These are phyloP conservation scores for Eucommia ulmoides DNA, from an alignment of 257 asterid genomes.

Conservation along the genomic window DNA sequence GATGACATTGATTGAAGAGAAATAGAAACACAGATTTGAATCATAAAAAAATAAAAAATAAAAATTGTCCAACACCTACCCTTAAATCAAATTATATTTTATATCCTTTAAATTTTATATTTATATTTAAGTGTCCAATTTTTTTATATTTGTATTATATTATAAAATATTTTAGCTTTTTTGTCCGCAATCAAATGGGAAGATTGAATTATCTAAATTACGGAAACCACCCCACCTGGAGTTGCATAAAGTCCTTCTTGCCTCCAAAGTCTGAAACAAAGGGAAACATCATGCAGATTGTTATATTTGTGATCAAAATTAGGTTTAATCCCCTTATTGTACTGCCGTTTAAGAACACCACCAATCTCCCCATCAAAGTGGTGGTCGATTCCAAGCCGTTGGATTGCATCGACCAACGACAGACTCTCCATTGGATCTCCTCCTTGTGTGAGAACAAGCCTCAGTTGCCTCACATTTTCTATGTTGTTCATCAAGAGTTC, in stretches of 20 bases:
- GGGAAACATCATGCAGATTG: background rate
- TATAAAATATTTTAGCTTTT: background rate
- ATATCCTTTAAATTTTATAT: no score
- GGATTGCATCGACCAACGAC: conserved; percentile 2
- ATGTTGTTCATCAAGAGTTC: background rate
- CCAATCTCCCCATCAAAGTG: conserved; percentile 4
- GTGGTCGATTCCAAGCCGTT: conserved; percentile 5
- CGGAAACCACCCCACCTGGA: background rate
- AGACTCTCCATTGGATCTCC: background rate
- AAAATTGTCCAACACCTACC: background rate
- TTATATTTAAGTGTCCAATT: no score
- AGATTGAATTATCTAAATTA: background rate
- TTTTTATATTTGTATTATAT: background rate
- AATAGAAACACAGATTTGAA: no score
- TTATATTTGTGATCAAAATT: background rate
- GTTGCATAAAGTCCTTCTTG: conserved; percentile 4
- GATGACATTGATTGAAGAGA: no score
- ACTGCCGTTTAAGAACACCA: conserved; percentile 1
- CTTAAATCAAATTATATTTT: background rate
- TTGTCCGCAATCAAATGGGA: background rate
- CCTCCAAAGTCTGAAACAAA: conserved; percentile 8
- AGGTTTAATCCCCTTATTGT: background rate
- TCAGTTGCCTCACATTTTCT: background rate
- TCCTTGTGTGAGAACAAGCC: background rate
- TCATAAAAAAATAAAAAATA: no score